These are phyloP conservation scores for Withania somnifera DNA, from an alignment of 305 asterid species.

Conservation along the genomic window DNA sequence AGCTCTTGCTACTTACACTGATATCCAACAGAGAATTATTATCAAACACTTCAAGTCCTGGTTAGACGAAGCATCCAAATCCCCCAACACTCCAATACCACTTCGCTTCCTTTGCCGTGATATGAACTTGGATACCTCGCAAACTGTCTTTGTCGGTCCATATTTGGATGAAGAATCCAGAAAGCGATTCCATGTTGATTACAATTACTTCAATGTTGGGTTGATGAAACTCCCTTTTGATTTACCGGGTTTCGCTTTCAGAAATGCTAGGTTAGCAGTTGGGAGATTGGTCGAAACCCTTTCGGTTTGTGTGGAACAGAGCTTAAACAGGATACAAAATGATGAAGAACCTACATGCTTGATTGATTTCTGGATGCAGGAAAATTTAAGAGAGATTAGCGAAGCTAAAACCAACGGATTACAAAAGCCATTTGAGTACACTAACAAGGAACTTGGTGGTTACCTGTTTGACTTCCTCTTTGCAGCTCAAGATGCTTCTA, in stretches of 20 bases:
- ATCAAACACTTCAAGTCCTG: conserved; percentile 41
- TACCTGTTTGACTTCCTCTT: conserved; percentile 44
- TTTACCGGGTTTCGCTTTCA: conserved; percentile 20
- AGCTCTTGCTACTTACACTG: conserved; percentile 49
- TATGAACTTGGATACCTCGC: conserved; percentile 25
- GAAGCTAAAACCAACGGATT: conserved; percentile 12
- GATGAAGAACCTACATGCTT: conserved; percentile 19
- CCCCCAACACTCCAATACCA: conserved; percentile 1
- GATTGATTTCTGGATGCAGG: conserved; percentile 15
- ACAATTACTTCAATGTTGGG: conserved; percentile 22
- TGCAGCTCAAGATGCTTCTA: conserved; percentile 78
- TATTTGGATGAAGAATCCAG: conserved; percentile 11
- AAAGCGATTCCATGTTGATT: conserved; percentile 11
- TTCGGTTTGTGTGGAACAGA: conserved; percentile 39
- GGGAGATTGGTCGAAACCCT: conserved; percentile 42
- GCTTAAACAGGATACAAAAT: conserved; percentile 15
- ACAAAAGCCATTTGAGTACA: not conserved
- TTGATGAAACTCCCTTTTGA: conserved; percentile 20
- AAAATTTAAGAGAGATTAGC: conserved; percentile 12
- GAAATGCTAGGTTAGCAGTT: conserved; percentile 52
- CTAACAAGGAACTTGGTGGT: conserved; percentile 12
- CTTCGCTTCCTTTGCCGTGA: conserved; percentile 18
- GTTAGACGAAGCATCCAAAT: conserved; percentile 12
- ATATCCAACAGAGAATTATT: conserved; percentile 48
- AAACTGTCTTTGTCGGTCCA: conserved; percentile 19